Evolutionary conservation across 495 filamentous ascomycete species (phyloP), one percentile per base, ranked within the genome.

Genomic region (Penicillium riverlandense): DNA sequence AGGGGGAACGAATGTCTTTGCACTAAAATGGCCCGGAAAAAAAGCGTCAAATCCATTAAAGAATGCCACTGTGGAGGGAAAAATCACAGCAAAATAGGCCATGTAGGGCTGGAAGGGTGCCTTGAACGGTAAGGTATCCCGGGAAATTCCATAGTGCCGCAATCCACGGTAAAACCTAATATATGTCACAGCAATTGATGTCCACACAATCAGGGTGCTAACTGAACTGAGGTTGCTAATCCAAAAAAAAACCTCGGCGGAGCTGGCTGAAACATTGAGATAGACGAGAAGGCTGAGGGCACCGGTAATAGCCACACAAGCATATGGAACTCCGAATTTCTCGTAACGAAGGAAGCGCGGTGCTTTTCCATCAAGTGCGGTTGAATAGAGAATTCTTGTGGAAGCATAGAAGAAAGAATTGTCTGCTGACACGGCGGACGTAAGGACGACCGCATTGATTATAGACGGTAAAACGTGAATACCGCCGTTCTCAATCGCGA

Each of bases 381-480:
- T 22, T 29, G 6, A 11, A 28, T 39, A 28, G 12, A 39, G 22
- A 43, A 83, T 79, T 34, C 86, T 76, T 3, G 79, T 83, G 11
- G 80, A 83, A 1, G 77, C 83, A 59, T 86, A 89, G 47, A 88
- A 71, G 67, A 83, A 86, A 1, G 82, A 79, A 54, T 88, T 88
- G 11, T 77, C 85, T 1, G 78, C 72, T 6, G 79, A 84, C 33
- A 75, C 67, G 0, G 80, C 82, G 0, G 80, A 80, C 29, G 72
- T 83, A 30, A 86, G 58, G 31, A 88, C 74, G 10, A 83, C 76
- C 11, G 78, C 84, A 63, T 90, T 91, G 65, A 91, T 83, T 41
- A 89, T 80, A 36, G 77, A 75, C 6, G 80, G 82, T 6, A 90
- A 69, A 8, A 72, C 74, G n/a, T 59, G 64, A 43, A 91, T 80